phyloP scores from a whole-genome alignment of 345 rosid species.

The Trapa bicornis region DNA sequence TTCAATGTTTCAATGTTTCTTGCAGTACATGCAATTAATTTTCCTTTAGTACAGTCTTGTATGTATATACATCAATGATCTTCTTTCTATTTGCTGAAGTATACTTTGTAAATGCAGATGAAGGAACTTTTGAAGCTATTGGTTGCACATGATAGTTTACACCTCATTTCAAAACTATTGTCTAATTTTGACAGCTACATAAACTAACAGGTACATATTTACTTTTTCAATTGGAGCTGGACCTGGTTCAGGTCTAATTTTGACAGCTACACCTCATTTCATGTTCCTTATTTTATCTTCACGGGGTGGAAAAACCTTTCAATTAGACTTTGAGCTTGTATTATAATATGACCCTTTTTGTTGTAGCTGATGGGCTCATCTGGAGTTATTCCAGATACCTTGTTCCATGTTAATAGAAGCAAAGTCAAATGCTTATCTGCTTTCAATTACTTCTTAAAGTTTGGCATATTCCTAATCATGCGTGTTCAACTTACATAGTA shows the following conservation, averaged over 20 bases:
- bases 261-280: no score
- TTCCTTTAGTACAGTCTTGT: conserved; percentile 59
- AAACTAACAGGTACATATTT: conserved; percentile 40
- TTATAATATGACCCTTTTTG: no score
- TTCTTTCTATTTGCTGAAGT: no score
- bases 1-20: conserved; percentile 54
- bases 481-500: background rate
- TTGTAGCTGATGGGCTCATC: background rate
- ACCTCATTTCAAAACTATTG: background rate
- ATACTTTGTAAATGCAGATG: background rate
- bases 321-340: background rate
- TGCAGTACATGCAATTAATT: conserved; percentile 34
- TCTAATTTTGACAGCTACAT: background rate
- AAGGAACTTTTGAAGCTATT: background rate
- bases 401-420: background rate
- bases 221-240: conserved; percentile 67
- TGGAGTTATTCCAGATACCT: background rate
- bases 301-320: background rate
- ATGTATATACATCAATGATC: conserved; percentile 13
- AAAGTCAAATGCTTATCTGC: background rate
- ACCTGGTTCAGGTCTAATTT: conserved; percentile 63
- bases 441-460: background rate
- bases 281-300: background rate
- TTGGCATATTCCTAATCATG: background rate
- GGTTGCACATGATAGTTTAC: background rate